These are phyloP conservation scores for Phytophthora kernoviae DNA, from an alignment of 352 stramenopile species.

Conservation along the genomic window DNA sequence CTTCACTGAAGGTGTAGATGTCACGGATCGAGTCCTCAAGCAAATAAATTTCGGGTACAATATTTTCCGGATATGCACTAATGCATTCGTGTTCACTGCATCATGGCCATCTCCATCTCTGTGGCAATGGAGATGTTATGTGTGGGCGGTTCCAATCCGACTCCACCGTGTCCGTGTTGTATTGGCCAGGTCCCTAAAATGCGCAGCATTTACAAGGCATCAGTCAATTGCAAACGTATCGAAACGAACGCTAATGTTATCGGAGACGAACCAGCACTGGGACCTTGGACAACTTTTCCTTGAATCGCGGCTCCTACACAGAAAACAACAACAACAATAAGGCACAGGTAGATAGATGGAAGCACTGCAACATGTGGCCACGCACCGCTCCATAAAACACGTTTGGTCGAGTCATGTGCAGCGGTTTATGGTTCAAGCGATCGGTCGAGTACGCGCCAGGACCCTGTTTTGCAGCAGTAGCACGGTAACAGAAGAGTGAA, in stretches of 20 bases:
- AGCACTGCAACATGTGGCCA: neutral
- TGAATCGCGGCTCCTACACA: constrained; percentile 74
- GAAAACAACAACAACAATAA: neutral
- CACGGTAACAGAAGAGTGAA: no score
- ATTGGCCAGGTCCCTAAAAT: constrained; percentile 71
- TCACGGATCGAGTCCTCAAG: no score
- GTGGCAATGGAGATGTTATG: constrained; percentile 89
- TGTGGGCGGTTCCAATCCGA: constrained; percentile 85
- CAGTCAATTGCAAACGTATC: no score
- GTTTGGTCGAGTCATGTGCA: constrained; percentile 70
- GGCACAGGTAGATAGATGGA: neutral
- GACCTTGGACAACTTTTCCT: constrained; percentile 60
- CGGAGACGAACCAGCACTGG: constrained; percentile 47
- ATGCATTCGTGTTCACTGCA: constrained; percentile 29
- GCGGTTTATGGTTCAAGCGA: constrained; percentile 47
- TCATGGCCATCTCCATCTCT: constrained; percentile 81
- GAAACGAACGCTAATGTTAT: neutral
- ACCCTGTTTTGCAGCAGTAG: constrained; percentile 35
- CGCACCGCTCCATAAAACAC: constrained; percentile 71
- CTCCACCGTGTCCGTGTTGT: constrained; percentile 73
- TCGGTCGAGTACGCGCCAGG: constrained; percentile 61
- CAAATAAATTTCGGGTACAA: neutral
- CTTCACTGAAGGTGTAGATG: no score
- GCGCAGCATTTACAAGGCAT: neutral
- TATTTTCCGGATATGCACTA: neutral